These are phyloP conservation scores for Rhizophora mangle DNA, from an alignment of 345 rosid species.

Conservation along the genomic window DNA sequence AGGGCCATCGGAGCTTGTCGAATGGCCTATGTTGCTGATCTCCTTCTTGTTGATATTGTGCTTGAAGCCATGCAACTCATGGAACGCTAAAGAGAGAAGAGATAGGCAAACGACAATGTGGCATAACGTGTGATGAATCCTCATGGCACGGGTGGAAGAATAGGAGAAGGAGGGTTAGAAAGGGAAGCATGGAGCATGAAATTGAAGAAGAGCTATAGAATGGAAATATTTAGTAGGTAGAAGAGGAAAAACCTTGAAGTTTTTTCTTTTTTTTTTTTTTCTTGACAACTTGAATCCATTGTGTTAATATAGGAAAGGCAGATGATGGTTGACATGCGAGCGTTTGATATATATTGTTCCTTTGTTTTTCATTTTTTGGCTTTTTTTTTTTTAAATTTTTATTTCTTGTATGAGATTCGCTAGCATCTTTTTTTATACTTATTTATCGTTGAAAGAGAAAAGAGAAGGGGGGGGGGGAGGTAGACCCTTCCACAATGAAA, in stretches of 20 bases:
- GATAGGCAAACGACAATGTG: conserved; percentile 51
- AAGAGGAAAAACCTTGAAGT: neutral
- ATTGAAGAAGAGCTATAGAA: conserved; percentile 1
- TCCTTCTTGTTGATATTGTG: conserved; percentile 20
- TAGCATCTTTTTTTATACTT: conserved; percentile 26
- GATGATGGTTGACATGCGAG: conserved; percentile 17
- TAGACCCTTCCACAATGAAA: conserved; percentile 44
- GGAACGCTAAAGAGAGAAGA: conserved; percentile 50
- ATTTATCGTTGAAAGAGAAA: conserved; percentile 23
- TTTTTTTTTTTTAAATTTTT: too few relatives aligned
- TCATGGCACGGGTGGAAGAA: conserved; percentile 50
- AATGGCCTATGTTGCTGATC: neutral
- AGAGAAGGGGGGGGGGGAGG: conserved; percentile 1
- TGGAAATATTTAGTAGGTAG: neutral
- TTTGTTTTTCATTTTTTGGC: neutral
- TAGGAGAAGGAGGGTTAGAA: conserved; percentile 27
- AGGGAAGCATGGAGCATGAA: conserved; percentile 48
- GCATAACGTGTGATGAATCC: conserved; percentile 31
- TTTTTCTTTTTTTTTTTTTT: neutral
- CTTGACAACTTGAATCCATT: conserved; percentile 18
- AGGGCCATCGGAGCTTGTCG: conserved; percentile 2
- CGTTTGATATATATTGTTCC: neutral
- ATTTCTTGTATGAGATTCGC: conserved; percentile 29
- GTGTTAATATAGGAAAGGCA: conserved; percentile 8
- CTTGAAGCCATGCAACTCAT: conserved; percentile 36